phyloP scores from a whole-genome alignment of 148 eudicot species.

The Suaeda aralocaspica region DNA sequence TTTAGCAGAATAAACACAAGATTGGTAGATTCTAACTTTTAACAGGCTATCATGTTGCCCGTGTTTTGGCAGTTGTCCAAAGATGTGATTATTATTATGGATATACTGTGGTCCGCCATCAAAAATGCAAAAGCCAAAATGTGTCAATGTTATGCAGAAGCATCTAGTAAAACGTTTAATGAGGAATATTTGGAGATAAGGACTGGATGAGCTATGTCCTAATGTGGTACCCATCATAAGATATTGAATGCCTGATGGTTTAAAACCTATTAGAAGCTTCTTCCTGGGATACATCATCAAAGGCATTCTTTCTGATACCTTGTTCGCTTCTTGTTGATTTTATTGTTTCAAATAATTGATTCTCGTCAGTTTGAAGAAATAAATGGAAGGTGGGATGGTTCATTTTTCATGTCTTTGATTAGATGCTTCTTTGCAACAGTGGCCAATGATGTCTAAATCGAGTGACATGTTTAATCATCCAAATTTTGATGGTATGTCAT shows the following conservation, averaged over 20 bases:
- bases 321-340: conserved; percentile 3
- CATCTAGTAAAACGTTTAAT: not conserved
- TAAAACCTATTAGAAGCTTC: conserved; percentile 3
- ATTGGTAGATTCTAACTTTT: not conserved
- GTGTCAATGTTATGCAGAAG: not conserved
- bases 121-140: not conserved
- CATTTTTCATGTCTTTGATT: not conserved
- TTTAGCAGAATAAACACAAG: not conserved
- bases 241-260: not conserved
- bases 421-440: not conserved
- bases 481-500: conserved; percentile 20
- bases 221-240: not conserved
- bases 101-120: conserved; percentile 7
- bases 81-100: not conserved
- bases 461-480: conserved; percentile 4
- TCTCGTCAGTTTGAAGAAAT: not conserved
- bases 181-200: not conserved
- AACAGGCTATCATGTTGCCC: not conserved
- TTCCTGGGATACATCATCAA: not conserved
- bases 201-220: not conserved
- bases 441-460: not conserved
- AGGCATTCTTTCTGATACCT: not conserved
- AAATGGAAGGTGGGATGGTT: not conserved
- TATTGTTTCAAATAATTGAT: not conserved
- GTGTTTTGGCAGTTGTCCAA: not conserved